phyloP scores from a whole-genome alignment of 1,284 basidiomycete species.

The Amylostereum areolatum region DNA sequence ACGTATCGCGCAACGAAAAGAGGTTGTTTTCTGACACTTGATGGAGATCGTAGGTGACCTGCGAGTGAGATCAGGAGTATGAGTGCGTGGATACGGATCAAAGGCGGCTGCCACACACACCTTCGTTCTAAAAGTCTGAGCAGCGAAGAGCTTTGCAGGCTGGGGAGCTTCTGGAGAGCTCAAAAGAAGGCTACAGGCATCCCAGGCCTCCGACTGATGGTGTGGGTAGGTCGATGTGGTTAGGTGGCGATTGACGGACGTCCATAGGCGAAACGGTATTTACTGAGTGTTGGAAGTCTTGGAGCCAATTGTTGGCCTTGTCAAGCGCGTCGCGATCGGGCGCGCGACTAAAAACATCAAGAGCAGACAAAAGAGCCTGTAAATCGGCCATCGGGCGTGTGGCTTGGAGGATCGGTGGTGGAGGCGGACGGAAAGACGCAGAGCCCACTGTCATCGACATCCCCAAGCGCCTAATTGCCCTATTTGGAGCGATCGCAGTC shows the following conservation, averaged over 20 bases:
- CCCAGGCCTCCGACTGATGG: conserved; percentile 89
- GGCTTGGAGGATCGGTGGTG: no score
- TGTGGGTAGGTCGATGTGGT: conserved; percentile 39
- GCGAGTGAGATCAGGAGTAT: conserved; percentile 9
- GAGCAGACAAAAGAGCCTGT: conserved; percentile 63
- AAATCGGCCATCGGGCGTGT: conserved; percentile 62
- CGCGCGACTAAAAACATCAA: conserved; percentile 69
- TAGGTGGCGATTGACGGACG: conserved; percentile 49
- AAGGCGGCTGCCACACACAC: conserved; percentile 39
- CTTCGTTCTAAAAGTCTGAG: conserved; percentile 95
- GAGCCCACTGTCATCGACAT: no score
- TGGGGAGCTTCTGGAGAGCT: conserved; percentile 74
- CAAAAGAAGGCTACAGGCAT: conserved; percentile 88
- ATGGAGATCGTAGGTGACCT: conserved; percentile 95
- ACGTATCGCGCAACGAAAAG: conserved; percentile 80
- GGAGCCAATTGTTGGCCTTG: conserved; percentile 85
- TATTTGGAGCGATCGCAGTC: no score
- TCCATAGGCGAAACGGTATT: conserved; percentile 68
- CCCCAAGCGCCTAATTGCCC: no score
- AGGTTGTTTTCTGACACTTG: conserved; percentile 77
- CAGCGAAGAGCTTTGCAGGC: conserved; percentile 89
- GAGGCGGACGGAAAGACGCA: not conserved
- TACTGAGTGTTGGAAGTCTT: conserved; percentile 96
- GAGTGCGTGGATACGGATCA: no score
- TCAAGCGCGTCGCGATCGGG: conserved; percentile 83